Base-by-base conservation (phyloP, 1,284 basidiomycete species). In the Cutaneotrichosporon mucoides region DNA sequence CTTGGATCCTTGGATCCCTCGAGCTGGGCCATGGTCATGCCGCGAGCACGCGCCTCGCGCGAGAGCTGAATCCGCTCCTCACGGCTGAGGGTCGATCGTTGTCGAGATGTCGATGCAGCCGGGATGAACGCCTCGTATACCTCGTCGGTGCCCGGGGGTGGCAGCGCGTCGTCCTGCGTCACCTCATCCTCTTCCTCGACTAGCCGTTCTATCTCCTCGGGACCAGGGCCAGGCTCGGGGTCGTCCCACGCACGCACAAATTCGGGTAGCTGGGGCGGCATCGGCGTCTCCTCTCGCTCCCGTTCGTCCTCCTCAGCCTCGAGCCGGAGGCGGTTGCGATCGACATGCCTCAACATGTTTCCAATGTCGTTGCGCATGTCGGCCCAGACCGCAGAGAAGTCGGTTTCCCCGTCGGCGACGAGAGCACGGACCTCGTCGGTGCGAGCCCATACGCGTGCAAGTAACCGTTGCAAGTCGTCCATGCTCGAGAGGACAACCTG, bases 21-120 rank as follows among this genome's bases (percentile, higher is more conserved):
- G 38, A 65, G 60, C 58, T 68, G 61, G 15, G 56, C 58, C 36
- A 76, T 34, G 0, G 62, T 63, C 59, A 73, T 16, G 2, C 72
- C 71, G 43, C 62, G 55, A 16, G 59, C 68, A 13, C 74, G 61
- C 4, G 73, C 71, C 52, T 68, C 60, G 55, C 68, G 70, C 16
- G 55, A 58, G 24, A 73, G 54, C 12, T 49, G 47, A 24, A 76
- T 71, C n/a, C 74, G 61, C 46, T 73, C 72, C 33, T 69, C 70
- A 33, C 74, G 65, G 4, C 55, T 63, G 59, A 74, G 46, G 15
- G 53, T 45, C 8, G 59, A 47, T 13, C 68, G 50, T 10, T 54
- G n/a, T 1, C 60, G 49, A 0, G 34, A 11, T 13, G 47, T 10
- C 2, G 54, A 45, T 3, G 43, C 53, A 6, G 51, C 55, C 11